A percentile compares a stretch with the other conserved stretches of the same genome.
phyloP scores from a whole-genome alignment of 202 grass and related monocot species.

The Carex arenaria region DNA sequence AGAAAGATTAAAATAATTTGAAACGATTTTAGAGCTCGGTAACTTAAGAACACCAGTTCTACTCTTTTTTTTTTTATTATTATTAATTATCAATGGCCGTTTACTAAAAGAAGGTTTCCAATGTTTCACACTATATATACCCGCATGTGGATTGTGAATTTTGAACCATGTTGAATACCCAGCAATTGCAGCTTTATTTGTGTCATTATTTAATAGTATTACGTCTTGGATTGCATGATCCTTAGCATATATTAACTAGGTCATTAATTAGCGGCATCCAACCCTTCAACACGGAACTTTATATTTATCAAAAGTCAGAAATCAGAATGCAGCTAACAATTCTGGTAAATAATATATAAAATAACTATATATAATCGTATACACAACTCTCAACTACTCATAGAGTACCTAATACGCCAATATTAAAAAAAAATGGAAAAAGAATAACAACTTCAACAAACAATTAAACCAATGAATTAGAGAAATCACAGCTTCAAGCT shows the following conservation, averaged over 20 bases:
- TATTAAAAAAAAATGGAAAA: neutral
- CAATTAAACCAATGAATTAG: conserved; percentile 9
- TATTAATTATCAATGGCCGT: neutral
- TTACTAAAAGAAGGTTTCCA: neutral
- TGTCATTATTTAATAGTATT: neutral
- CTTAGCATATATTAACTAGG: conserved; percentile 1
- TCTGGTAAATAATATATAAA: neutral
- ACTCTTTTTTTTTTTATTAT: too few species aligned
- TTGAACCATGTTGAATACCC: neutral
- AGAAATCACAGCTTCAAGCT: conserved; percentile 43
- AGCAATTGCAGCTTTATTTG: neutral
- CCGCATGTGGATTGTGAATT: neutral
- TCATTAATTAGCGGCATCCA: neutral
- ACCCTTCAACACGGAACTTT: conserved; percentile 9
- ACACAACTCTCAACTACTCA: neutral
- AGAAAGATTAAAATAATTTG: too few species aligned
- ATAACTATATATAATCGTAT: conserved; percentile 8
- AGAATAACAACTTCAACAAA: neutral
- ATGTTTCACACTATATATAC: neutral
- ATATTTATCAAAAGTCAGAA: conserved; percentile 10
- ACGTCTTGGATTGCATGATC: neutral
- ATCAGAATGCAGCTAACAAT: neutral
- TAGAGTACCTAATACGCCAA: neutral
- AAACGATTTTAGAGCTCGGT: too few species aligned
- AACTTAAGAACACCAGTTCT: too few species aligned